Evolutionary conservation across 192 early-diverging fungal genomes (phyloP), one percentile per base, ranked within the genome.

Genomic region (Podila verticillata): DNA sequence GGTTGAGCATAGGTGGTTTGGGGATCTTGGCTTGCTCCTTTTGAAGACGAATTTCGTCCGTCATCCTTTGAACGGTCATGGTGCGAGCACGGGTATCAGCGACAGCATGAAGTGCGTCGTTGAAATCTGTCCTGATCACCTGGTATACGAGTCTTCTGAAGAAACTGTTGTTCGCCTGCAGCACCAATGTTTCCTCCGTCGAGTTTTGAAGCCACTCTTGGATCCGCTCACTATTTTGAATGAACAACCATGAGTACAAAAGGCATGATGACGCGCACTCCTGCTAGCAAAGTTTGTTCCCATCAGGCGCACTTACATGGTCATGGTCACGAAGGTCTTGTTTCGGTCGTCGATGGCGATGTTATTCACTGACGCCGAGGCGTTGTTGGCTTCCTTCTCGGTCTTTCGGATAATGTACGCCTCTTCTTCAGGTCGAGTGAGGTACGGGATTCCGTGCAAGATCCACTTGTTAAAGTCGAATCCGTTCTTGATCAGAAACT

Each of bases 401-500:
- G 39, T 48, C 62, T 71, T 72, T 4, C 61, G 22, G 17, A 62
- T 15, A 51, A 74, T 51, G 51, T 73, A 65, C 9, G 57, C 54
- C 29, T 77, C 83, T 57, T 93, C 89, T 56, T 96, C 91, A 0
- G 83, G 81, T 12, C 66, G 82, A 26, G 87, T 94, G 56, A 92
- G 61, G 65, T 89, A 96, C 0, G 94, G 92, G 28, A 96, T 90
- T n/a, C 96, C 95, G 65, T 88, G 73, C 19, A 82, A 80, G 39
- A 96, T 90, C 86, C 94, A 93, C 63, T 95, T 95, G 84, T 97
- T 96, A 49, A 99, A 96, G 68, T 97, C 94, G 83, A 99, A 97
- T 3, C 88, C 84, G 81, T 92, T 92, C 7, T 86, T 75, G 7
- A 82, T 61, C 34, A 99, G 83, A 73, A 99, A 99, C 56, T 91